phyloP scores from a whole-genome alignment of 1,284 basidiomycete species.

The Trametes polyzona region DNA sequence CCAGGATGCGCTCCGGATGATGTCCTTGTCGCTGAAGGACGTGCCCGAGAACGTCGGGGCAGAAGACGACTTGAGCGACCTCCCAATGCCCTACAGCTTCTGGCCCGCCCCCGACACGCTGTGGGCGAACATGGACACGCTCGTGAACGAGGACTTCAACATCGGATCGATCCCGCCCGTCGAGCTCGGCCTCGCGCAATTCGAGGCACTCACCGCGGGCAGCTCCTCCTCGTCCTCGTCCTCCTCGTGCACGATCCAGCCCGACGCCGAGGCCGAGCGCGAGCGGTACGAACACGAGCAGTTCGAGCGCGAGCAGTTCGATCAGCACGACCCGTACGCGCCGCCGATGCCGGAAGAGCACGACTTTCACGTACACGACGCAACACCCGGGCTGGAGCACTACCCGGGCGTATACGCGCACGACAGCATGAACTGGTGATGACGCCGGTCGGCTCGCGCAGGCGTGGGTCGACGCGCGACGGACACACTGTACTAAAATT shows the following conservation, averaged over 20 bases:
- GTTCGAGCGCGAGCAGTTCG: slow-evolving; percentile 2
- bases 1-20: slow-evolving; percentile 33
- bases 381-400: slow-evolving; percentile 30
- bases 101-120: slow-evolving; percentile 31
- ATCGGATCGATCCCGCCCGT: slow-evolving; percentile 49
- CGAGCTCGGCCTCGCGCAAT: slow-evolving; percentile 44
- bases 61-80: slow-evolving; percentile 21
- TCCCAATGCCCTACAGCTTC: slow-evolving; percentile 38
- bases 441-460: slow-evolving; percentile 39
- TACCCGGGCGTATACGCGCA: slow-evolving; percentile 34
- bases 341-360: slow-evolving; percentile 26
- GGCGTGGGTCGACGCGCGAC: slow-evolving; percentile 39
- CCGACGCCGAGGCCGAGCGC: slow-evolving; percentile 10
- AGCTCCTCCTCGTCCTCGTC: slow-evolving; percentile 5
- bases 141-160: slow-evolving; percentile 52
- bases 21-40: slow-evolving; percentile 26
- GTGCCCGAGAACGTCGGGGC: slow-evolving; percentile 29
- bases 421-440: slow-evolving; percentile 37
- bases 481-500: slow-evolving; percentile 29
- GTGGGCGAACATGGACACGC: slow-evolving; percentile 36
- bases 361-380: slow-evolving; percentile 34
- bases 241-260: slow-evolving; percentile 19
- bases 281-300: not conserved
- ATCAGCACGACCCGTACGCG: slow-evolving; percentile 11
- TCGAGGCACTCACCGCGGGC: slow-evolving; percentile 25